Evolutionary conservation across 495 filamentous ascomycete species (phyloP), one percentile per base, ranked within the genome.

Genomic region (Chaetomium tenue): DNA sequence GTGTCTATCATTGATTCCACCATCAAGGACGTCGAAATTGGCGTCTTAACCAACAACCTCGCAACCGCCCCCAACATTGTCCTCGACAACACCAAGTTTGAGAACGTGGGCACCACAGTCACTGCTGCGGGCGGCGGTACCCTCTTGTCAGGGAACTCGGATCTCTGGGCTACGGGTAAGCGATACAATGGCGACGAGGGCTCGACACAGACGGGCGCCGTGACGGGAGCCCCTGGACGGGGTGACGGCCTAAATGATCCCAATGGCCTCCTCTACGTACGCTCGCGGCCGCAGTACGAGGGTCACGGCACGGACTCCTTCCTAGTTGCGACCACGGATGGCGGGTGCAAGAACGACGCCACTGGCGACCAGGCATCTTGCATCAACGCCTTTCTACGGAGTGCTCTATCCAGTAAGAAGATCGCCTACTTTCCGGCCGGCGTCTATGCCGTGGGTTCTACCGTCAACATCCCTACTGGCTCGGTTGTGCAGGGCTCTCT

Each of bases 1-100:
- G 80, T 92, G n/a, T 75, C 91, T 30, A 73, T 93, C 57, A 81
- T 90, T 28, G 91, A 93, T 71, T 88, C 83, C 68, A 81, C 69
- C 4, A 81, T 93, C 61, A 84, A 72, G 42, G 84, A 86, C 67
- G 87, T 84, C 7, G 79, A 79, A 1, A 81, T 83, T 44, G 89
- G 84, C 68, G 77, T 92, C 25, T 76, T 84, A 13, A 91, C 88
- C 44, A 82, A 79, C 13, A 86, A 80, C 74, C 72, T 75, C 54
- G 73, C 1, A 3, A 16, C 5, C n/a, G n/a, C 77, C 25, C 66
- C 76, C 37, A 76, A 77, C 26, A 77, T 81, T 53, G 71, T 79
- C 28, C 40, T 83, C 18, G 75, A 83, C 59, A 83, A 83, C 76
- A 39, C 81, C 63, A 62, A 30, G n/a, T n/a, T 22, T 9, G 18